Evolutionary conservation across 768 basidiomycete species (phyloP), one percentile per base, ranked within the genome.

Genomic region (Lactifluus hygrophoroides): DNA sequence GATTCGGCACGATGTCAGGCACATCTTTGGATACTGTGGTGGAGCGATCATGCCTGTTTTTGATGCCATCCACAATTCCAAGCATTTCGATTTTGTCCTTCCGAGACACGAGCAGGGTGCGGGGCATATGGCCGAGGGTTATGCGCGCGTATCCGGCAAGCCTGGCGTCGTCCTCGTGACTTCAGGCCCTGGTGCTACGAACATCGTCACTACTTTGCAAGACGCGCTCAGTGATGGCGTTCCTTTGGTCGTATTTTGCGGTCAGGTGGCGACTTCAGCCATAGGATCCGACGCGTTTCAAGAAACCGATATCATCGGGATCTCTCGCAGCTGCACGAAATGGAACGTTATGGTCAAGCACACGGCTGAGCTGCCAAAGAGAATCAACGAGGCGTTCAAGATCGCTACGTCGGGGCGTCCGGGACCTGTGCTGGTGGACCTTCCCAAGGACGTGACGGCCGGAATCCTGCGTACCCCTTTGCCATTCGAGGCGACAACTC

Each of bases 261-360:
- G 96, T 0, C 95, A 98, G 76, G 95, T 99, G n/a, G 96, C 95
- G 0, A 98, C 95, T 7, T 90, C 90, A n/a, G 86, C 91, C 51
- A 98, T 99, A 60, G 95, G 95, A n/a, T 94, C 91, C 13, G 95
- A 98, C 69, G 91, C 92, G 1, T 99, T 99, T 82, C 96, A 99
- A 70, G 96, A 99, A 74, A 96, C 96, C 35, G 96, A 99, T 70
- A 74, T 98, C 47, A 79, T 99, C 56, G 96, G 96, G 49, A 99
- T 98, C 72, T 96, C 94, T 28, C 80, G 95, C 51, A 85, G 86
- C 66, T 99, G 96, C 76, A 98, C 96, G 23, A 99, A 98, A 71
- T 98, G 96, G 96, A 98, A 99, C 69, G 95, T 99, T 58, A 95
- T 98, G 94, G 91, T 98, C 50, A 97, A 97, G 73, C 94, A 94